These are phyloP conservation scores for Priceomyces carsonii DNA, from an alignment of 805 yeast genomes.

Conservation along the genomic window DNA sequence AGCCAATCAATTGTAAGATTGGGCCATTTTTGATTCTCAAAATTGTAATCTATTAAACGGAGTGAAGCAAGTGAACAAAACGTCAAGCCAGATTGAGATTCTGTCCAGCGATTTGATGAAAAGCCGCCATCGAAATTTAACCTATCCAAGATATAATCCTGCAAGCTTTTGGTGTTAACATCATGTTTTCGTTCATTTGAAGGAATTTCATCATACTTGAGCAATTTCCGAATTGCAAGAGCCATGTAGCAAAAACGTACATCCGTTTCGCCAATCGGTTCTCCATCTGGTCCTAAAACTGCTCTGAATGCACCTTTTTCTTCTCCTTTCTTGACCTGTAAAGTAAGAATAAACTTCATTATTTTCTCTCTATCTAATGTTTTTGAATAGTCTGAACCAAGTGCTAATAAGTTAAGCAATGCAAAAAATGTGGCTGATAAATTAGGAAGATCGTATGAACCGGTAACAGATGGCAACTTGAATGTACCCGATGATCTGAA, in stretches of 20 bases:
- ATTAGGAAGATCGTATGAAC: conserved; percentile 58
- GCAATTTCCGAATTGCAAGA: conserved; percentile 54
- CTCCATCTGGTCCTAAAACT: conserved; percentile 19
- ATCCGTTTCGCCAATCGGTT: conserved; percentile 65
- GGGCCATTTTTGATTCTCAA: conserved; percentile 15
- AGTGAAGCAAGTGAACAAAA: conserved; percentile 78
- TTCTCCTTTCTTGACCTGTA: conserved; percentile 50
- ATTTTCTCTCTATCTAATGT: conserved; percentile 45
- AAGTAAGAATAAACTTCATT: conserved; percentile 53
- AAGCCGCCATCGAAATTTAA: conserved; percentile 68
- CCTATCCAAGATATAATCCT: conserved; percentile 29
- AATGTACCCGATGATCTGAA: conserved; percentile 63
- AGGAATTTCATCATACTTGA: conserved; percentile 38
- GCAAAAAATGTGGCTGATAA: conserved; percentile 80
- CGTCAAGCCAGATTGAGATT: conserved; percentile 85
- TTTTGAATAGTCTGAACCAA: conserved; percentile 43
- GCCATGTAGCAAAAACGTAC: conserved; percentile 77
- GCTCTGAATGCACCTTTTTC: conserved; percentile 37
- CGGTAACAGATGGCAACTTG: conserved; percentile 16
- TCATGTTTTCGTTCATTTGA: conserved; percentile 24
- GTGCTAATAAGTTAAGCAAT: conserved; percentile 52
- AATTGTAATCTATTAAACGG: conserved; percentile 32
- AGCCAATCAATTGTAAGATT: conserved; percentile 56
- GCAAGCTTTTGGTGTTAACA: conserved; percentile 44
- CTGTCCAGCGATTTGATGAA: conserved; percentile 52